Evolutionary conservation across 176 grass and related monocot species (phyloP).

Genomic region (Cymbopogon citratus): DNA sequence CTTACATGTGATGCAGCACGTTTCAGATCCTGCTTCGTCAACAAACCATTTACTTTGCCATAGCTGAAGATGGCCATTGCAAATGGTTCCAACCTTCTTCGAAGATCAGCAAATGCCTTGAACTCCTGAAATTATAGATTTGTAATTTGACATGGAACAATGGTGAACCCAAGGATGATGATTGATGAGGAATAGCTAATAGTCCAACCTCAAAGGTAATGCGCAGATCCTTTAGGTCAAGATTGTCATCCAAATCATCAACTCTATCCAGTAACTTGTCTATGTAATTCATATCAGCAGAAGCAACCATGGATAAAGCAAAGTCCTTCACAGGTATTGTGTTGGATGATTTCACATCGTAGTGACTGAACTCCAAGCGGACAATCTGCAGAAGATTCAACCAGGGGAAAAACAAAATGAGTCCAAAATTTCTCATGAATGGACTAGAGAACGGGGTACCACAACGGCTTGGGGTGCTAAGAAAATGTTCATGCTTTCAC

Average conservation of each 20-base stretch:
- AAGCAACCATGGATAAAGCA: conserved; percentile 95
- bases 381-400: conserved; percentile 55
- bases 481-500: not conserved
- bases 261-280: conserved; percentile 81
- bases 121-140: conserved; percentile 61
- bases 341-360: conserved; percentile 73
- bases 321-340: conserved; percentile 91
- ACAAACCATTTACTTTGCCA: conserved; percentile 82
- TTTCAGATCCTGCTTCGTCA: conserved; percentile 90
- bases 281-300: conserved; percentile 84
- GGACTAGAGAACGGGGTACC: not conserved
- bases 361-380: conserved; percentile 86
- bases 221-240: conserved; percentile 54
- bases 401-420: not conserved
- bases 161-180: not conserved
- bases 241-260: conserved; percentile 55
- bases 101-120: conserved; percentile 80
- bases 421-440: not conserved
- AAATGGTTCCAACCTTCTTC: conserved; percentile 73
- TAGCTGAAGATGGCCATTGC: conserved; percentile 83
- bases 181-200: conserved; percentile 4
- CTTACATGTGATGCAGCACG: conserved; percentile 82
- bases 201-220: conserved; percentile 81
- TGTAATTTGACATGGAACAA: not conserved
- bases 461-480: not conserved